These are phyloP conservation scores for Daldinia sp. DNA, from an alignment of 2,329 filamentous ascomycete species.

Conservation along the genomic window DNA sequence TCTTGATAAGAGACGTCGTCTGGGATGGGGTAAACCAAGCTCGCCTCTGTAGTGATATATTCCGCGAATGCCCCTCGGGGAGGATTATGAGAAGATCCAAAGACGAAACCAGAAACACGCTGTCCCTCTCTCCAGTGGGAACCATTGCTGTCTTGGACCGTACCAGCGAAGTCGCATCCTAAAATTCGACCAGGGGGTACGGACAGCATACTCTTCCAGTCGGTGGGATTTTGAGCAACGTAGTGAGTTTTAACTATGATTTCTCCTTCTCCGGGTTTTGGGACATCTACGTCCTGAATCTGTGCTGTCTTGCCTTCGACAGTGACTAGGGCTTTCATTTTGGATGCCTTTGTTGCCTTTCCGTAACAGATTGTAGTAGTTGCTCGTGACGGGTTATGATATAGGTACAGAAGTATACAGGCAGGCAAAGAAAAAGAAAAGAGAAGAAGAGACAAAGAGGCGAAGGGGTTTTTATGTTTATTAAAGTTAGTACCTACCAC, in stretches of 20 bases:
- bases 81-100: constrained; percentile 46
- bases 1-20: constrained; percentile 47
- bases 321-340: constrained; percentile 57
- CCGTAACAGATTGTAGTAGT: not conserved
- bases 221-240: constrained; percentile 54
- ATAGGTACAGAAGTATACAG: not conserved
- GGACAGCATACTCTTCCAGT: constrained; percentile 49
- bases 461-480: not conserved
- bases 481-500: not conserved
- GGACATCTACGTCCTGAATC: constrained; percentile 50
- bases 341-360: constrained; percentile 26
- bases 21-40: constrained; percentile 49
- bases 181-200: constrained; percentile 46
- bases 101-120: constrained; percentile 53
- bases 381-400: not conserved
- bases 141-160: constrained; percentile 49
- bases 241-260: constrained; percentile 52
- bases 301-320: constrained; percentile 48
- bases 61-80: constrained; percentile 50
- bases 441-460: not conserved
- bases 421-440: not conserved
- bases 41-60: constrained; percentile 47
- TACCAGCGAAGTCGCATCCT: constrained; percentile 55
- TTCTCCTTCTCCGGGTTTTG: constrained; percentile 49
- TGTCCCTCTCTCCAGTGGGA: constrained; percentile 50